Percentiles rank a stretch among this genome's conserved stretches.
phyloP scores from a whole-genome alignment of 495 filamentous ascomycete species.

The Xylaria scruposa region DNA sequence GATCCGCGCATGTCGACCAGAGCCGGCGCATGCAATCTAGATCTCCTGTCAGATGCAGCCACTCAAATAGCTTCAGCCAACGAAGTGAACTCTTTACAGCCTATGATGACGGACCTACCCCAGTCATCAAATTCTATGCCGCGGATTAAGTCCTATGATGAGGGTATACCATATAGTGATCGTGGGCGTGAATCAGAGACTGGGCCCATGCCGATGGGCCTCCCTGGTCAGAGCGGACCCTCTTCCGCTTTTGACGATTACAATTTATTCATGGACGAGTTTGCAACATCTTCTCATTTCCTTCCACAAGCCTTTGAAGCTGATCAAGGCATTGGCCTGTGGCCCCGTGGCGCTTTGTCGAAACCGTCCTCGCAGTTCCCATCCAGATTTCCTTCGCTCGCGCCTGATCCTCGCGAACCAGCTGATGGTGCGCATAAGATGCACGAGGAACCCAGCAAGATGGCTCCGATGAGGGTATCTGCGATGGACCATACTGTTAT shows the following conservation, averaged over 20 bases:
- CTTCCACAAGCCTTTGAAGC: slow-evolving; percentile 55
- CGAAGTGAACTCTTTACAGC: slow-evolving; percentile 55
- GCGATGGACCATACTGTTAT: slow-evolving; percentile 68
- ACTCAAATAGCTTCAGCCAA: slow-evolving; percentile 57
- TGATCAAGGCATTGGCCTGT: slow-evolving; percentile 54
- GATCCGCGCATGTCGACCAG: slow-evolving; percentile 51
- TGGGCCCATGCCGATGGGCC: slow-evolving; percentile 47
- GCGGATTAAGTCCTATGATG: slow-evolving; percentile 55
- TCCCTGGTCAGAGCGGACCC: slow-evolving; percentile 47
- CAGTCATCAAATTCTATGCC: slow-evolving; percentile 46
- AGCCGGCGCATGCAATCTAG: slow-evolving; percentile 58
- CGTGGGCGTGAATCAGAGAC: slow-evolving; percentile 50
- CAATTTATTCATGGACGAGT: slow-evolving; percentile 61
- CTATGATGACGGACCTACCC: slow-evolving; percentile 52
- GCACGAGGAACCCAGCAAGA: slow-evolving; percentile 50
- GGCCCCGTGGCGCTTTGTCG: slow-evolving; percentile 50
- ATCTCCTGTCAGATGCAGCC: slow-evolving; percentile 59
- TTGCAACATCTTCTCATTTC: slow-evolving; percentile 54
- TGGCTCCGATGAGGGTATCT: slow-evolving; percentile 69
- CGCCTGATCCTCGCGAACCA: slow-evolving; percentile 67
- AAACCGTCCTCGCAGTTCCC: slow-evolving; percentile 70
- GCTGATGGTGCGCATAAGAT: slow-evolving; percentile 51
- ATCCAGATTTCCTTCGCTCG: slow-evolving; percentile 71
- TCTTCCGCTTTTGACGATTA: slow-evolving; percentile 53
- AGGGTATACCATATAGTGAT: slow-evolving; percentile 50